A percentile compares a stretch with the other conserved stretches of the same genome.
These are phyloP conservation scores for Brassica balearica DNA, from an alignment of 441 rosid species.

Conservation along the genomic window DNA sequence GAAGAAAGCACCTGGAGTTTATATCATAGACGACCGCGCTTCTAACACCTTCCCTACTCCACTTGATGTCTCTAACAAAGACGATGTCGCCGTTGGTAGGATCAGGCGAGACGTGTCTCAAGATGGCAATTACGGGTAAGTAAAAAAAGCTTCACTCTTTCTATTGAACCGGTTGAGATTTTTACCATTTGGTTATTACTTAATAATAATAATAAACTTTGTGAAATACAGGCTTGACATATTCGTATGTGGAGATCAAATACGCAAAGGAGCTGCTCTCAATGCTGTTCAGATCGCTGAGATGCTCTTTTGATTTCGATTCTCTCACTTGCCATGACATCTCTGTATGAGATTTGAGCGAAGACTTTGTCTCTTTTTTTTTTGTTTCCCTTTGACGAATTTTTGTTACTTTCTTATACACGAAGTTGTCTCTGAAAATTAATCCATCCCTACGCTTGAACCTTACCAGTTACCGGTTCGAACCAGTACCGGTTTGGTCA, in stretches of 20 bases:
- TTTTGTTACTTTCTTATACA: slow-evolving; percentile 27
- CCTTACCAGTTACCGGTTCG: slow-evolving; percentile 11
- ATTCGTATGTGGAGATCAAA: slow-evolving; percentile 95
- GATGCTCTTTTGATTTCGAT: slow-evolving; percentile 64
- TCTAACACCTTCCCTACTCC: slow-evolving; percentile 96
- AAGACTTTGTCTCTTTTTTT: slow-evolving; percentile 29
- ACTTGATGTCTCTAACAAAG: slow-evolving; percentile 84
- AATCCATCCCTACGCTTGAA: background rate
- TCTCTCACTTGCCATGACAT: slow-evolving; percentile 19
- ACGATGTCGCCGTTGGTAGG: slow-evolving; percentile 93
- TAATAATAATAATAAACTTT: background rate
- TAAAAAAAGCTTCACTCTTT: slow-evolving; percentile 30
- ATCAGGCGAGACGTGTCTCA: slow-evolving; percentile 86
- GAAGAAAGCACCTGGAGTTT: slow-evolving; percentile 79
- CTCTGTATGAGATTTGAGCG: slow-evolving; percentile 25
- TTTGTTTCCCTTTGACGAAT: background rate
- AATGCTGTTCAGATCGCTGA: slow-evolving; percentile 97
- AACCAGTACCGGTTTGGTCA: slow-evolving; percentile 29
- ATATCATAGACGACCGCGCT: slow-evolving; percentile 77
- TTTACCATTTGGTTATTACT: slow-evolving; percentile 2
- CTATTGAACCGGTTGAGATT: background rate
- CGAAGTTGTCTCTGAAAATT: slow-evolving; percentile 6
- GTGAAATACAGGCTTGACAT: slow-evolving; percentile 74
- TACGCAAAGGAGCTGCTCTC: slow-evolving; percentile 97
- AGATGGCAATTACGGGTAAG: slow-evolving; percentile 84